Evolutionary conservation across 192 early-diverging fungal species (phyloP).

Genomic region (Diversispora eburnea): DNA sequence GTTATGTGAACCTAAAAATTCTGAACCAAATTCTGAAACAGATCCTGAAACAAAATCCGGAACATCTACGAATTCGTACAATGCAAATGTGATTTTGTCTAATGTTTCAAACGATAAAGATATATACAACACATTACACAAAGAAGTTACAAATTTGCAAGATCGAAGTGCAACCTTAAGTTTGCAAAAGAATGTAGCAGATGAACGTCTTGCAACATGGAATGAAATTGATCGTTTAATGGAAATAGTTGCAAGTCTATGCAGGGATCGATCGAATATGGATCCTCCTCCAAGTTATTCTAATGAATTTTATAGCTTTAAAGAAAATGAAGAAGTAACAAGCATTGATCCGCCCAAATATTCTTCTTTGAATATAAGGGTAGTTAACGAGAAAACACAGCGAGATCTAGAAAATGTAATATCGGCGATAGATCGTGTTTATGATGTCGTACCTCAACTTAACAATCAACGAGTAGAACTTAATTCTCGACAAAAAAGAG

Average conservation of each 20-base stretch:
- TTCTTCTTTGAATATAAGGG: constrained; percentile 1
- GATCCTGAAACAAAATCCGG: neutral
- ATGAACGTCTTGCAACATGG: constrained; percentile 35
- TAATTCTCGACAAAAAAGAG: constrained; percentile 40
- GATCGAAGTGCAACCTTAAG: constrained; percentile 5
- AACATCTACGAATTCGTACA: neutral
- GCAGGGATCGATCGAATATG: constrained; percentile 12
- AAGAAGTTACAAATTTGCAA: constrained; percentile 34
- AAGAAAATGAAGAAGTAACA: constrained; percentile 4
- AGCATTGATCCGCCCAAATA: constrained; percentile 12
- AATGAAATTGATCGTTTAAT: constrained; percentile 42
- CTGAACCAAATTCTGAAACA: neutral
- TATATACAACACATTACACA: constrained; percentile 25
- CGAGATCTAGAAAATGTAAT: constrained; percentile 52
- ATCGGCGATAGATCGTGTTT: constrained; percentile 50
- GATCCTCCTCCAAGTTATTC: constrained; percentile 33
- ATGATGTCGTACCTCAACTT: constrained; percentile 45
- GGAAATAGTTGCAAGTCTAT: constrained; percentile 29
- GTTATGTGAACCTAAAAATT: neutral
- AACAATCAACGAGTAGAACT: constrained; percentile 55
- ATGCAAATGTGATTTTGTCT: constrained; percentile 9
- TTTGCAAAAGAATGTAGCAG: neutral
- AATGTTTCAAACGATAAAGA: neutral
- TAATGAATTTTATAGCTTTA: neutral
- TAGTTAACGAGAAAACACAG: constrained; percentile 44